Percentiles rank a stretch among this genome's conserved stretches.
Evolutionary conservation across 352 stramenopile genomes (phyloP).

Genomic region (Phytophthora sp.): DNA sequence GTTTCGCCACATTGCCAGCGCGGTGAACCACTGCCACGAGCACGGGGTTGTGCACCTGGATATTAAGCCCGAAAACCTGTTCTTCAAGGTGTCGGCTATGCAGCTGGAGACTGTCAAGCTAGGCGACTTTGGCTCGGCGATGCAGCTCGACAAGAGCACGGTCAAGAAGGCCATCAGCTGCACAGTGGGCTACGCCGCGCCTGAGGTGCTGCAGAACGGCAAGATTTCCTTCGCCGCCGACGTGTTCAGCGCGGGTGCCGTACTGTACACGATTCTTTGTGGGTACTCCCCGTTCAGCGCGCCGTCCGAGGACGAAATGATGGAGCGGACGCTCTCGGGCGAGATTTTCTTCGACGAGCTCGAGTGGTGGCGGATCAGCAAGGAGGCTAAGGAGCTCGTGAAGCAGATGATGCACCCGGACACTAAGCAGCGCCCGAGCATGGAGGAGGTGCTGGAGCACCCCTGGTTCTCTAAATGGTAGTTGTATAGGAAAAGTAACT

Average conservation of each 20-base stretch:
- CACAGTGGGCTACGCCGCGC: slow-evolving; percentile 79
- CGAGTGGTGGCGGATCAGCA: slow-evolving; percentile 58
- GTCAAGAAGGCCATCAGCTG: slow-evolving; percentile 56
- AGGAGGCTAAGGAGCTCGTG: slow-evolving; percentile 64
- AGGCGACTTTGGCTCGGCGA: slow-evolving; percentile 73
- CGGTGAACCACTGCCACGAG: slow-evolving; percentile 61
- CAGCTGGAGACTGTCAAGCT: slow-evolving; percentile 67
- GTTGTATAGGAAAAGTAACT: slow-evolving; percentile 12
- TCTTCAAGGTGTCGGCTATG: slow-evolving; percentile 62
- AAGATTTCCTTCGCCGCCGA: slow-evolving; percentile 69
- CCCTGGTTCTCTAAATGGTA: slow-evolving; percentile 59
- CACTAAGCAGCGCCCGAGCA: slow-evolving; percentile 45
- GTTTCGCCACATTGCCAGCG: slow-evolving; percentile 58
- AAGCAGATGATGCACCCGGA: slow-evolving; percentile 61
- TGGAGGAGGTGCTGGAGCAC: slow-evolving; percentile 75
- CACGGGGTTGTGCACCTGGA: slow-evolving; percentile 74
- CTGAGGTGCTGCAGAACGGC: slow-evolving; percentile 62
- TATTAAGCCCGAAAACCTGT: slow-evolving; percentile 83
- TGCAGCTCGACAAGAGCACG: slow-evolving; percentile 45
- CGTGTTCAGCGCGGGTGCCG: slow-evolving; percentile 75
- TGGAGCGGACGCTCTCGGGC: slow-evolving; percentile 51
- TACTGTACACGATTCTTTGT: slow-evolving; percentile 72
- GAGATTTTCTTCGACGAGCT: slow-evolving; percentile 63
- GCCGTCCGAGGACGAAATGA: slow-evolving; percentile 64
- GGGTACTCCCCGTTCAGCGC: slow-evolving; percentile 74